Evolutionary conservation across 208 protist genomes (phyloP), one percentile per base, ranked within the genome.

Genomic region (Trypanosoma scelopori): DNA sequence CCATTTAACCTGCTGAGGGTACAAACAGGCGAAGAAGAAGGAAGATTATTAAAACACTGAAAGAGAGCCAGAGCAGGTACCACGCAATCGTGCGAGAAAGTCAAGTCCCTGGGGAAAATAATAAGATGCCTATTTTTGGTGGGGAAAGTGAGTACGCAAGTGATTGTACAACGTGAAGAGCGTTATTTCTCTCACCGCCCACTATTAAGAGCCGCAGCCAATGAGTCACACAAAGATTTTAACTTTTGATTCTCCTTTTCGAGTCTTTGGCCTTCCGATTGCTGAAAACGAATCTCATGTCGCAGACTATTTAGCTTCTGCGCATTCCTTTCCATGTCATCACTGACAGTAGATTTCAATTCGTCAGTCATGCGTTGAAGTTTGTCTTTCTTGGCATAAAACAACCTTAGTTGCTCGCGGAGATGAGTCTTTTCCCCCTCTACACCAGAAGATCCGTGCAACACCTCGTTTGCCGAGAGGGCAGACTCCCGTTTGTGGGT

Each of bases 221-320:
- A 69, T 5, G 74, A 74, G 58, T 94, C 89, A 60, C 89, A 94
- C 1, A 87, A 65, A 16, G 67, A 60, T 37, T 87, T 79, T 6
- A 93, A 58, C 15, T 89, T 71, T 30, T 78, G 67, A 71, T 91
- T 92, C 56, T 92, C 89, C 48, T 74, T 70, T 48, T 94, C 89
- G 53, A 94, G 68, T 13, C 57, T 73, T 0, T 71, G 53, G 51
- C 73, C 78, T 72, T 90, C 82, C 20, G 75, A 69, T 48, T 94
- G 82, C 61, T 91, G 81, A 27, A 82, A 68, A 28, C 83, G 63
- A 67, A 94, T 77, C 39, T 92, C 81, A 20, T 69, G 76, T 16
- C 77, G 72, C 39, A 90, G 61, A 48, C 83, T 73, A 28, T 76
- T 79, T 71, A 94, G 82, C 32, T 73, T 80, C 5, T 58, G 42